These are phyloP conservation scores for Phytophthora foliorum DNA, from an alignment of 352 stramenopile species.

Conservation along the genomic window DNA sequence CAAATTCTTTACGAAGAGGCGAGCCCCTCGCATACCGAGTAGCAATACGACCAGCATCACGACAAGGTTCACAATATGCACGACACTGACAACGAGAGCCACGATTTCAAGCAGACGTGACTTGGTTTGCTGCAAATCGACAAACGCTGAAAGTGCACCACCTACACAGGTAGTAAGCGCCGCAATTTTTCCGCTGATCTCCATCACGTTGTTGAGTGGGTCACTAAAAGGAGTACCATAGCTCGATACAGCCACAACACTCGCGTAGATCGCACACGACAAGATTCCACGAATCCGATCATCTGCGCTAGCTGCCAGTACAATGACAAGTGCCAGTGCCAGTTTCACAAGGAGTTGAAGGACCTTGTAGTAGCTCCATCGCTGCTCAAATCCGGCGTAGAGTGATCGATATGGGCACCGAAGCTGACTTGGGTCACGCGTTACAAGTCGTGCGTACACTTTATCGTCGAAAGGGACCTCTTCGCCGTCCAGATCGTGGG, in stretches of 20 bases:
- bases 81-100: slow-evolving; percentile 47
- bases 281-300: slow-evolving; percentile 27
- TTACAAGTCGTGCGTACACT: slow-evolving; percentile 51
- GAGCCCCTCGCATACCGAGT: slow-evolving; percentile 43
- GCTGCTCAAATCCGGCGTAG: slow-evolving; percentile 59
- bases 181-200: slow-evolving; percentile 52
- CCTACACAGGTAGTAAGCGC: slow-evolving; percentile 47
- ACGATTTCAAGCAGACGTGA: slow-evolving; percentile 30
- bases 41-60: slow-evolving; percentile 51
- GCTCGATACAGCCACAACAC: slow-evolving; percentile 43
- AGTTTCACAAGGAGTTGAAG: slow-evolving; percentile 59
- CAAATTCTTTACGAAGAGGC: slow-evolving; percentile 48
- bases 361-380: slow-evolving; percentile 65
- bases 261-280: slow-evolving; percentile 37
- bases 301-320: slow-evolving; percentile 28
- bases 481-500: slow-evolving; percentile 57
- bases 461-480: slow-evolving; percentile 53
- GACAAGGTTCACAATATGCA: slow-evolving; percentile 53
- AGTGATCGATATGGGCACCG: slow-evolving; percentile 59
- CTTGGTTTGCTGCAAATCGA: slow-evolving; percentile 19
- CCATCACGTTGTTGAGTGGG: slow-evolving; percentile 60
- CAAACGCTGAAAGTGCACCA: slow-evolving; percentile 36
- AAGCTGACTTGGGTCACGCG: slow-evolving; percentile 53
- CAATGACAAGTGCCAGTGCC: slow-evolving; percentile 44
- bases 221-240: slow-evolving; percentile 60